Conservation (phyloP, 2,329 filamentous ascomycete species). For the Monosporascus sp. region DNA sequence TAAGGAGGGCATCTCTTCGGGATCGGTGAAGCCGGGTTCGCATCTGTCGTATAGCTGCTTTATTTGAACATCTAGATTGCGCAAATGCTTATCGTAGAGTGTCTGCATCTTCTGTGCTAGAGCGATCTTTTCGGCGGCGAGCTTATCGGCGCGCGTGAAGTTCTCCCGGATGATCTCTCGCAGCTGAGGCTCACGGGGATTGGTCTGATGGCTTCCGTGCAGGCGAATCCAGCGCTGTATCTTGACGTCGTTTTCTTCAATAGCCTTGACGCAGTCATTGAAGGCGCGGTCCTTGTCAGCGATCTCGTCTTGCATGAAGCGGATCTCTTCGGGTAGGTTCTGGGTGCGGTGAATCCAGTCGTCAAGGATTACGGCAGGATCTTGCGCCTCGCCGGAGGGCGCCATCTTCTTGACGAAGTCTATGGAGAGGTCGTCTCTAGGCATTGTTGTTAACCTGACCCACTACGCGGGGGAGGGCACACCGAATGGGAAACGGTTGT, state of each 20-base stretch:
- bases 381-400: conserved; percentile 51
- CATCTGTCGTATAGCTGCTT: conserved; percentile 56
- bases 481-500: conserved; percentile 9
- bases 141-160: conserved; percentile 61
- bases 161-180: conserved; percentile 61
- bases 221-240: conserved; percentile 78
- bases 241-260: conserved; percentile 65
- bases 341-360: conserved; percentile 71
- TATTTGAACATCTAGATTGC: conserved; percentile 57
- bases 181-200: conserved; percentile 69
- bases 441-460: conserved; percentile 57
- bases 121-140: conserved; percentile 70
- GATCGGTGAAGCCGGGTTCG: conserved; percentile 57
- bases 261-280: conserved; percentile 60
- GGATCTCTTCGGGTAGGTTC: conserved; percentile 77
- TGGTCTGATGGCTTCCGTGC: conserved; percentile 66
- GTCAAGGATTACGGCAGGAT: conserved; percentile 66
- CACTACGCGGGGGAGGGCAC: conserved; percentile 20
- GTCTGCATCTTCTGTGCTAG: conserved; percentile 59
- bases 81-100: conserved; percentile 57
- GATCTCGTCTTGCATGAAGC: conserved; percentile 79
- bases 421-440: conserved; percentile 68
- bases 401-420: conserved; percentile 65
- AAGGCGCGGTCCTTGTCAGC: conserved; percentile 72
- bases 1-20: conserved; percentile 58